Percentiles rank a stretch among this genome's conserved stretches.
Evolutionary conservation across 1,284 basidiomycete genomes (phyloP).

Genomic region (Leccinum fuscescens): DNA sequence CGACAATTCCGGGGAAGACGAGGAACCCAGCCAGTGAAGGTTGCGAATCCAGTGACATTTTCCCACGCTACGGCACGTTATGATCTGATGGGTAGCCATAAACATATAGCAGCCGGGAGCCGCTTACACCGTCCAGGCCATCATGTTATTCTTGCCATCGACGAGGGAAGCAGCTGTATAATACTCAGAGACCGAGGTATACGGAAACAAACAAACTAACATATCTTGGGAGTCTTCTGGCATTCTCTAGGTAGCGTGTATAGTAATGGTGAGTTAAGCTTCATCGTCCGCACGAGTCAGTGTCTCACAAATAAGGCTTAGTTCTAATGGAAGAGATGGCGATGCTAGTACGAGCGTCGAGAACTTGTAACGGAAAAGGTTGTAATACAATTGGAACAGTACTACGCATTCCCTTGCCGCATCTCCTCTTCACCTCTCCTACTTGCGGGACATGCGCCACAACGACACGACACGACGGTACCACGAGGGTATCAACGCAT

Average conservation of each 20-base stretch:
- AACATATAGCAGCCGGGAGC: background rate
- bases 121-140: constrained; percentile 60
- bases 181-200: no score
- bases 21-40: constrained; percentile 78
- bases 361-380: background rate
- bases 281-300: constrained; percentile 40
- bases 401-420: no score
- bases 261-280: constrained; percentile 66
- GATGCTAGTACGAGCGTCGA: constrained; percentile 3
- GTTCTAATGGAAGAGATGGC: background rate
- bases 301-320: background rate
- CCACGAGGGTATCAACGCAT: no score
- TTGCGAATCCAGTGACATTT: constrained; percentile 78
- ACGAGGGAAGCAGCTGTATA: constrained; percentile 75
- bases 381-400: no score
- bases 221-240: constrained; percentile 63
- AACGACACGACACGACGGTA: no score
- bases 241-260: constrained; percentile 74
- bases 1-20: constrained; percentile 88
- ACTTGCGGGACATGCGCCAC: no score
- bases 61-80: constrained; percentile 60
- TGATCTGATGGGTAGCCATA: constrained; percentile 41
- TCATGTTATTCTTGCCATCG: constrained; percentile 57
- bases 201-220: no score
- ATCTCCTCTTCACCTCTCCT: no score